Conservation (phyloP, 176 grass and related monocot genomes). For the Stipa capillata region DNA sequence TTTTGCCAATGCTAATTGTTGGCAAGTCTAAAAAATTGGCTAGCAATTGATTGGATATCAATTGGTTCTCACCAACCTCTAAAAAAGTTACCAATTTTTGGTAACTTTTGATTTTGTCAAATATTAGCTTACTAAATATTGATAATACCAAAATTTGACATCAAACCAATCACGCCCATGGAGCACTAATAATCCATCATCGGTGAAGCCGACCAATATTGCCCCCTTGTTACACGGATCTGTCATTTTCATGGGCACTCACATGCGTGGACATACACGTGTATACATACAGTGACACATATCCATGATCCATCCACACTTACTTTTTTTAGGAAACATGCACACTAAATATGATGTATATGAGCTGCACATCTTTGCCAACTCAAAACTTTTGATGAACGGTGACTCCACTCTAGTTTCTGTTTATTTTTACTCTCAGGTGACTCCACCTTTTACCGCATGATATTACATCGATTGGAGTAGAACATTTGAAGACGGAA, state of each 20-base stretch:
- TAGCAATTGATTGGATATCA: too few species aligned
- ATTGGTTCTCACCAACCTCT: too few species aligned
- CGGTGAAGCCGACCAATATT: not conserved
- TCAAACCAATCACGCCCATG: too few species aligned
- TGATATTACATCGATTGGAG: not conserved
- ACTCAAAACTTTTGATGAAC: not conserved
- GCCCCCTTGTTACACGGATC: not conserved
- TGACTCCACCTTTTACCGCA: not conserved
- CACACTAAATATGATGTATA: not conserved
- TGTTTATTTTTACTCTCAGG: not conserved
- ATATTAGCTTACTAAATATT: too few species aligned
- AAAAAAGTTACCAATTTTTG: too few species aligned
- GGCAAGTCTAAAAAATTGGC: too few species aligned
- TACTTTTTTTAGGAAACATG: not conserved
- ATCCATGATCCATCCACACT: not conserved
- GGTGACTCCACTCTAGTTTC: not conserved
- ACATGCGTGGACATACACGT: not conserved
- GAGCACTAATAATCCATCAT: not conserved
- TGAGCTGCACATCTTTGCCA: not conserved
- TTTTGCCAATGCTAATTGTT: too few species aligned
- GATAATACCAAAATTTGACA: too few species aligned
- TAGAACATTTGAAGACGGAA: conserved; percentile 17
- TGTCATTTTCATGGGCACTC: conserved; percentile 14
- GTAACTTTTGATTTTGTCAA: too few species aligned
- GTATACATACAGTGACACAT: not conserved